phyloP scores from a whole-genome alignment of 257 asterid genomes.

The Gynochthodes officinalis region DNA sequence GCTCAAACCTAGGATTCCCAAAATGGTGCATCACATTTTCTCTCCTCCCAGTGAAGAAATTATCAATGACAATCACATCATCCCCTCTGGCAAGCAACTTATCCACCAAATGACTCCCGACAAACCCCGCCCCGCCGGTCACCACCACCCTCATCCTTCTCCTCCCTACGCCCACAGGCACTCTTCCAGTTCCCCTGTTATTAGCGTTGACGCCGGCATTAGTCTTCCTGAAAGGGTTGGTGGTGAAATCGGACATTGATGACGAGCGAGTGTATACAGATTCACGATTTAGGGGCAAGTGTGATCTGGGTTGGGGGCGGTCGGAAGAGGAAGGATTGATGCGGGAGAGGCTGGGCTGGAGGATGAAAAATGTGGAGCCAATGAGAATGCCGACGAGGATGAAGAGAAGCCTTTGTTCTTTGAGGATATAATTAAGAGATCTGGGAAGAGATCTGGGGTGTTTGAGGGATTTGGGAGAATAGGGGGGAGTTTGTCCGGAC shows the following conservation, averaged over 20 bases:
- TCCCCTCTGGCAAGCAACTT: constrained; percentile 38
- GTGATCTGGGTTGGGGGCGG: constrained; percentile 7
- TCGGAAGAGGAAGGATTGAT: constrained; percentile 19
- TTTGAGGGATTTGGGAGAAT: constrained; percentile 79
- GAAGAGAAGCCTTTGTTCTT: constrained; percentile 80
- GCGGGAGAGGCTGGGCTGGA: constrained; percentile 55
- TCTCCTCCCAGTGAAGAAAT: constrained; percentile 45
- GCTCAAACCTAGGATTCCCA: constrained; percentile 37
- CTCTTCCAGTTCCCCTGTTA: constrained; percentile 20
- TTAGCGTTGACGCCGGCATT: neutral
- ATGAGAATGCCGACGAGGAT: constrained; percentile 67
- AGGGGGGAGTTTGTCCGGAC: constrained; percentile 39
- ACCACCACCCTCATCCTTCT: constrained; percentile 37
- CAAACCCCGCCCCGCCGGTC: constrained; percentile 46
- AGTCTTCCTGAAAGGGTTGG: neutral
- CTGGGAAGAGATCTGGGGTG: constrained; percentile 73
- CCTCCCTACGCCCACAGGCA: constrained; percentile 33
- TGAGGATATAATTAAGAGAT: constrained; percentile 71
- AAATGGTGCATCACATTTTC: constrained; percentile 45
- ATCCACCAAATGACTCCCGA: constrained; percentile 45
- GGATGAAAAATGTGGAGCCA: constrained; percentile 74
- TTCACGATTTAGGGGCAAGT: neutral
- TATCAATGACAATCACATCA: constrained; percentile 43
- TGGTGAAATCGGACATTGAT: neutral
- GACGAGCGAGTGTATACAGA: neutral